Percentiles rank a stretch among this genome's conserved stretches.
Evolutionary conservation across 1,284 basidiomycete genomes (phyloP).

Genomic region (Marasmius tenuissimus): DNA sequence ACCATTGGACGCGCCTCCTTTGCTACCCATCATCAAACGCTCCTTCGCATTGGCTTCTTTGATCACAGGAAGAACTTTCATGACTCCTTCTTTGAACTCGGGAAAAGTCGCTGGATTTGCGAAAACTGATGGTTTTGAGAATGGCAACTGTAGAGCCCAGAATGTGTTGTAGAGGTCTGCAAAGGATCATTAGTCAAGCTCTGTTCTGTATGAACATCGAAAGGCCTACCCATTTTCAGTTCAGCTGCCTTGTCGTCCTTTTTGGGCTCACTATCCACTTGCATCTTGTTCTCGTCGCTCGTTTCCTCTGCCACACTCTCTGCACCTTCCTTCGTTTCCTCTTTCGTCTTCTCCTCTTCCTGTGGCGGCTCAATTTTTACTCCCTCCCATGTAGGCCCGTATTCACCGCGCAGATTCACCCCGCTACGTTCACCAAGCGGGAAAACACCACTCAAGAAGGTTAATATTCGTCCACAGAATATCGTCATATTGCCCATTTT

Average conservation of each 20-base stretch:
- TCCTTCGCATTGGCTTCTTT: conserved; percentile 84
- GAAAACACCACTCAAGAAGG: conserved; percentile 83
- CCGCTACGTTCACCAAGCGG: conserved; percentile 87
- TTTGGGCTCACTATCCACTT: conserved; percentile 42
- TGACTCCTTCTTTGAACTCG: conserved; percentile 67
- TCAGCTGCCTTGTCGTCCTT: conserved; percentile 34
- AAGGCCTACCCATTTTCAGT: conserved; percentile 61
- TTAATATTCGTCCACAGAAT: conserved; percentile 87
- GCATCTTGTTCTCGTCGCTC: conserved; percentile 25
- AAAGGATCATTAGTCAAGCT: conserved; percentile 4
- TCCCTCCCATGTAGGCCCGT: conserved; percentile 78
- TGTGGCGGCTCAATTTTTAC: conserved; percentile 38
- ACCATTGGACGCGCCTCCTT: conserved; percentile 35
- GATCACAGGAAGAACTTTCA: conserved; percentile 72
- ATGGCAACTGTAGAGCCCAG: conserved; percentile 81
- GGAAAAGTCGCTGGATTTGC: conserved; percentile 51
- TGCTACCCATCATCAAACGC: conserved; percentile 77
- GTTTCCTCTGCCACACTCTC: conserved; percentile 20
- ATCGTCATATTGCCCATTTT: conserved; percentile 81
- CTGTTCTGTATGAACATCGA: neutral
- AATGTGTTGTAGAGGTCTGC: conserved; percentile 82
- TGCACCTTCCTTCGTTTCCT: conserved; percentile 25
- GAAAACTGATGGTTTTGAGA: conserved; percentile 71
- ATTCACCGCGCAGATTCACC: conserved; percentile 86
- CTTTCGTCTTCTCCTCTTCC: conserved; percentile 26